phyloP scores from a whole-genome alignment of 2,329 filamentous ascomycete species.

The Emergomyces pasteurianus region DNA sequence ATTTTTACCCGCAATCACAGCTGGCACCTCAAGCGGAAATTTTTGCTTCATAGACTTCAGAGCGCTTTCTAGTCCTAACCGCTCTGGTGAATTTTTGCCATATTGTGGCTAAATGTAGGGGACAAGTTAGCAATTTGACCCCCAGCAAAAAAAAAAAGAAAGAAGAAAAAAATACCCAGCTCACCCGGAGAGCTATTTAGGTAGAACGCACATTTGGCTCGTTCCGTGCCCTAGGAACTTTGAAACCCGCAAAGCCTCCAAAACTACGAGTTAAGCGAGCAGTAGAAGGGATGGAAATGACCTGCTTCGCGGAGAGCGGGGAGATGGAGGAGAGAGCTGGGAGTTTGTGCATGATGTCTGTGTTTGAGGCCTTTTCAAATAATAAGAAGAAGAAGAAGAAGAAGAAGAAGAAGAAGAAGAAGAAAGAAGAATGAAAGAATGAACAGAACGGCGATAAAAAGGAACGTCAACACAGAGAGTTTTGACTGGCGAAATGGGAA shows the following conservation, averaged over 20 bases:
- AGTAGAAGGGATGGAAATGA: background rate
- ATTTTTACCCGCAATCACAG: background rate
- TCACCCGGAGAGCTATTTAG: no score
- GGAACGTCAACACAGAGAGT: background rate
- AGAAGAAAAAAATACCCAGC: background rate
- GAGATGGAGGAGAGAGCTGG: background rate
- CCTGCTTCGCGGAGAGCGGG: background rate
- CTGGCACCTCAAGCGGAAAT: slow-evolving; percentile 5
- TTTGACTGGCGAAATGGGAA: background rate
- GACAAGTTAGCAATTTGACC: background rate
- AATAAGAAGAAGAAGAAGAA: background rate
- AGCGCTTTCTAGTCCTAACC: slow-evolving; percentile 4
- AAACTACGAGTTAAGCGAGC: background rate
- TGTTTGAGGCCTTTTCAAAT: background rate
- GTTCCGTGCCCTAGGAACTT: slow-evolving; percentile 5
- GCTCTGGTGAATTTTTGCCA: slow-evolving; percentile 5
- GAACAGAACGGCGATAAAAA: no score
- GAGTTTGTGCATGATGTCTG: background rate
- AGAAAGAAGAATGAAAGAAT: no score
- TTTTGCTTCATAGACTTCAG: slow-evolving; percentile 4
- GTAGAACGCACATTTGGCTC: slow-evolving; percentile 5
- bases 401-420: no score
- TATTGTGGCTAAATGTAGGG: slow-evolving; percentile 4
- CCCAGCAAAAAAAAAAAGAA: no score
- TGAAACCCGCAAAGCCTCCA: slow-evolving; percentile 4